Evolutionary conservation across 2,329 filamentous ascomycete genomes (phyloP), one percentile per base, ranked within the genome.

Genomic region (Purpureocillium takamizusanense): DNA sequence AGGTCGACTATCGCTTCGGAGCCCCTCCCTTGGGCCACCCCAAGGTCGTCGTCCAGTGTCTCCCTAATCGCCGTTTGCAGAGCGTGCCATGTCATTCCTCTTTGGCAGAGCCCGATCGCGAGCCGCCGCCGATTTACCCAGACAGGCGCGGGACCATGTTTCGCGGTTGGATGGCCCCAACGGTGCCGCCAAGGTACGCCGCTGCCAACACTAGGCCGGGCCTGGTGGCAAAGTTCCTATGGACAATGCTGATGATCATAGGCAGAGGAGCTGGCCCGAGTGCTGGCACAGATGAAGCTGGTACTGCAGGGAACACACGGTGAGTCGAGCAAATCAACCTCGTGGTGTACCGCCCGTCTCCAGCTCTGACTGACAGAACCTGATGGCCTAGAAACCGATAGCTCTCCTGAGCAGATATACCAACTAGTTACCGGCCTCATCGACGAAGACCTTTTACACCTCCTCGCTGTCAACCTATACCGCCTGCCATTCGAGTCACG

Each of bases 251-350:
- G 42, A 44, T 46, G 32, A 39, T 17, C 30, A 10, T 41, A 95
- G 88, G 75, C 81, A 45, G 90, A 97, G 56, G 89, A 95, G 55
- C 72, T 94, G 46, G 83, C 86, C 35, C 86, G 87, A 56, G 81
- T 89, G 50, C 74, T 98, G 46, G 74, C 75, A 37, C 86, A 94
- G 60, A 94, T 97, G 82, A 97, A 97, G 62, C 68, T 88, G 46
- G 79, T 92, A 42, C 77, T 98, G 12, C 90, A 97, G 69, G 92
- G 90, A 48, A 95, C 88, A 43, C 86, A 86, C 63, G 88, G 88
- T 94, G 72, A 42, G 63, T 54, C 16, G 17, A 9, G 12, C 31
- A 31, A 32, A 23, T 4, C 9, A 14, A 16, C 7, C 15, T 17
- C 10, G 31, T 16, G 28, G 28, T 6, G 11, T 30, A 12, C 11